These are phyloP conservation scores for Guadua angustifolia DNA, from an alignment of 176 grass and related monocot species.

Conservation along the genomic window DNA sequence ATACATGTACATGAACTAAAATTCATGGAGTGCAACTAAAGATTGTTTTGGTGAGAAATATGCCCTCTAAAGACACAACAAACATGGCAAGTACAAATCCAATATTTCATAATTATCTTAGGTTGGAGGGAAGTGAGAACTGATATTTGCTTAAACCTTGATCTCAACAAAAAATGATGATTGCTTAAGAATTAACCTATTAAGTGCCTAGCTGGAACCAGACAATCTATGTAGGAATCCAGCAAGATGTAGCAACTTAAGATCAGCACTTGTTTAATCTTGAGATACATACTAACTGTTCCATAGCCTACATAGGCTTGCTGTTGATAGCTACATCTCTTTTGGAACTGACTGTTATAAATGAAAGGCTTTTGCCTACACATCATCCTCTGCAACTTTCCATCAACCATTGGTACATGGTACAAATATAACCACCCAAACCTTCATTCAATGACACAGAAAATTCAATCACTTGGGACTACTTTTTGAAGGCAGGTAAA, in stretches of 20 bases:
- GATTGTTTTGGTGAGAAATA: no score
- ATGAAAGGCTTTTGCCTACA: neutral
- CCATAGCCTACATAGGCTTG: neutral
- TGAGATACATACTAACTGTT: neutral
- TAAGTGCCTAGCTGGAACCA: neutral
- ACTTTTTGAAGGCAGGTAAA: neutral
- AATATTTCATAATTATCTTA: conserved; percentile 11
- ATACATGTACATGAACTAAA: neutral
- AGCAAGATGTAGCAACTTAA: neutral
- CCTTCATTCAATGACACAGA: neutral
- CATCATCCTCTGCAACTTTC: neutral
- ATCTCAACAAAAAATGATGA: neutral
- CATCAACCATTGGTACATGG: neutral
- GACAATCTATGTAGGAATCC: neutral
- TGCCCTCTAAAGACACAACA: neutral
- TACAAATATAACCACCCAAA: neutral
- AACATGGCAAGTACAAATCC: neutral
- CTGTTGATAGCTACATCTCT: neutral
- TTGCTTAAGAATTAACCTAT: conserved; percentile 6
- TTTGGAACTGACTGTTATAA: neutral
- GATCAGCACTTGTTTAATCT: neutral
- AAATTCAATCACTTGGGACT: neutral
- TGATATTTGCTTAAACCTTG: conserved; percentile 1
- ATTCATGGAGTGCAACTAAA: conserved; percentile 20
- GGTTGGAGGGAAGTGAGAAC: neutral